Evolutionary conservation across 495 filamentous ascomycete genomes (phyloP).

Genomic region (Jackrogersella multiformis): DNA sequence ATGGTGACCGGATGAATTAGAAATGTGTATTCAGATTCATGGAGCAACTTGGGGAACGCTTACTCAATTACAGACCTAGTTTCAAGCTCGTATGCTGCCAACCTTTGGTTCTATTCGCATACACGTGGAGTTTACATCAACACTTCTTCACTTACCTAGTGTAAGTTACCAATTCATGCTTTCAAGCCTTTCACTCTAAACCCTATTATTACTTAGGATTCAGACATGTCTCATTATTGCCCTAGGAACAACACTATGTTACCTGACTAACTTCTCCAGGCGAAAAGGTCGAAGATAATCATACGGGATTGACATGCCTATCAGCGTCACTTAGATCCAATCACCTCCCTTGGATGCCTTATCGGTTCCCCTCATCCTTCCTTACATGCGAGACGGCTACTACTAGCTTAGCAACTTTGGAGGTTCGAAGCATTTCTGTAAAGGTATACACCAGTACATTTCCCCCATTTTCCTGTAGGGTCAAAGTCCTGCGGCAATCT

Average conservation of each 20-base stretch:
- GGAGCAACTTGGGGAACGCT: too few species aligned
- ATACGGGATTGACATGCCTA: neutral
- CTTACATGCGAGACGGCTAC: too few species aligned
- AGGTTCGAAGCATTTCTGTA: too few species aligned
- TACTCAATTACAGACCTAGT: too few species aligned
- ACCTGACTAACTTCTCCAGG: neutral
- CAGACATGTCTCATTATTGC: neutral
- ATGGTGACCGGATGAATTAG: too few species aligned
- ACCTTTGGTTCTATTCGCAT: too few species aligned
- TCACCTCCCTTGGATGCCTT: conserved; percentile 11
- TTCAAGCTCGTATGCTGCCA: too few species aligned
- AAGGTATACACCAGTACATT: too few species aligned
- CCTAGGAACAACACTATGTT: neutral
- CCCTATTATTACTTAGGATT: neutral
- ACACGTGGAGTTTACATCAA: too few species aligned
- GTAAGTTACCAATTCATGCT: neutral
- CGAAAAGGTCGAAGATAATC: neutral
- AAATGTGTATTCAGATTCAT: too few species aligned
- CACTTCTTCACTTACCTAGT: neutral
- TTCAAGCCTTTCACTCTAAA: too few species aligned
- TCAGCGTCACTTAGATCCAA: conserved; percentile 14
- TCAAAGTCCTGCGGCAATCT: neutral
- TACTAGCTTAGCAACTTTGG: too few species aligned
- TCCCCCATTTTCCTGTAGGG: neutral
- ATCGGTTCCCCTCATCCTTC: conserved; percentile 33